Evolutionary conservation across 345 rosid genomes (phyloP).

Genomic region (Eucalyptus guilfoylei): DNA sequence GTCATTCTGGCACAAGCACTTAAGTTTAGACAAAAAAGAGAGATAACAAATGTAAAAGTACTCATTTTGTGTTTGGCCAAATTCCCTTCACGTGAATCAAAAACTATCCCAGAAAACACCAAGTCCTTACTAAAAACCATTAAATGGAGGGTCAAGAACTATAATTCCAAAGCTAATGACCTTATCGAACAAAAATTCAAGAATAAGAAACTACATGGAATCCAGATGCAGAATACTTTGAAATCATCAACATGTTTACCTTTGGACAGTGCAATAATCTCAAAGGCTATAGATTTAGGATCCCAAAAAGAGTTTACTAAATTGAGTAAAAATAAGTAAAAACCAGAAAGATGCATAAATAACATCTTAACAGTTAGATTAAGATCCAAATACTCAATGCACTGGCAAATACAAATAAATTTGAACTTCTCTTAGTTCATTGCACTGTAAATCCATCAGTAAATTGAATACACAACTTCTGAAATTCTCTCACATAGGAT

Average conservation of each 20-base stretch:
- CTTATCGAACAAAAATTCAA: neutral
- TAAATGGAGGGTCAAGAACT: neutral
- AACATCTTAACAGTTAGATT: neutral
- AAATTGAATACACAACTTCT: neutral
- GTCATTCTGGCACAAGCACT: conserved; percentile 28
- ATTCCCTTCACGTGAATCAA: neutral
- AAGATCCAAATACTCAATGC: neutral
- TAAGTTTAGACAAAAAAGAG: neutral
- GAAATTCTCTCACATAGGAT: neutral
- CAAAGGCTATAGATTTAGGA: neutral
- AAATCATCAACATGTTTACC: neutral
- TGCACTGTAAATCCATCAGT: neutral
- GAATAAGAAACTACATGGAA: neutral
- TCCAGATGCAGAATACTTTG: neutral
- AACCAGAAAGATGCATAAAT: neutral
- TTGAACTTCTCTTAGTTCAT: neutral
- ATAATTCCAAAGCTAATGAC: neutral
- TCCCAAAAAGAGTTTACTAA: neutral
- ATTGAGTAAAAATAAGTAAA: neutral
- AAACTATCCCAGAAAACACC: neutral
- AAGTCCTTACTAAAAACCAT: neutral
- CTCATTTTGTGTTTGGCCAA: neutral
- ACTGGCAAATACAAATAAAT: neutral
- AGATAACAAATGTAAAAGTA: neutral
- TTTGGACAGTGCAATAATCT: neutral